Percentiles rank a stretch among this genome's conserved stretches.
Conservation (phyloP, 139 green algal species). For the Closterium sp. region DNA sequence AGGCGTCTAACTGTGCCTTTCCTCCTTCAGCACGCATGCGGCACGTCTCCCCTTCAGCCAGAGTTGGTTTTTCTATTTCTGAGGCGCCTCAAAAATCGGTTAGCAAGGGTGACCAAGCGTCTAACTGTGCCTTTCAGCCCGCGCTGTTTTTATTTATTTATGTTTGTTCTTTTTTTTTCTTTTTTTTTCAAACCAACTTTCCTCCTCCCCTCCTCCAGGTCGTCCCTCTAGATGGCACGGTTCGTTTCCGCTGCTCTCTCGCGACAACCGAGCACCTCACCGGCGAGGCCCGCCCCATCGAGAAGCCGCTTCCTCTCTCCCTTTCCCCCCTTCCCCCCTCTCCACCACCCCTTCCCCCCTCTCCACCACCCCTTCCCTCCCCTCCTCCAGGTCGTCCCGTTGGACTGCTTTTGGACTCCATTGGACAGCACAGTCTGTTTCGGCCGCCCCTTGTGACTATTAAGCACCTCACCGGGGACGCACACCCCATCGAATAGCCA, state of each 20-base stretch:
- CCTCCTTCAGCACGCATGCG: too few relatives aligned
- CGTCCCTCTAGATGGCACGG: conserved; percentile 55
- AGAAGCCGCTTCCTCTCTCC: not conserved
- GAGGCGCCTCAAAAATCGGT: too few relatives aligned
- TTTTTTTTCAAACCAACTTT: not conserved
- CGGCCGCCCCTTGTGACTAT: conserved; percentile 45
- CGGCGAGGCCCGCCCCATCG: conserved; percentile 50
- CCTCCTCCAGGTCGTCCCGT: conserved; percentile 34
- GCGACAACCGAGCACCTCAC: conserved; percentile 59
- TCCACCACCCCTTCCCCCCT: too few relatives aligned
- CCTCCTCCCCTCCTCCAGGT: conserved; percentile 7
- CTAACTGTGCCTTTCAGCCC: not conserved
- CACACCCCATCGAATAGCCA: conserved; percentile 30
- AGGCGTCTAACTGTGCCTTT: not conserved
- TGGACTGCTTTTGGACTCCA: too few relatives aligned
- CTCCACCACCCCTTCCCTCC: too few relatives aligned
- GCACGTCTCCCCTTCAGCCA: too few relatives aligned
- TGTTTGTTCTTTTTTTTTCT: not conserved
- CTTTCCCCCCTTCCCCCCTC: too few relatives aligned
- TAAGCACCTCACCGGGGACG: conserved; percentile 61
- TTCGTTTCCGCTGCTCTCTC: conserved; percentile 39
- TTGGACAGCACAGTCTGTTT: conserved; percentile 52
- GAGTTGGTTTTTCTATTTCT: too few relatives aligned
- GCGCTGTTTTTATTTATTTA: not conserved
- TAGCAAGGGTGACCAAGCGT: not conserved